These are phyloP conservation scores for Trichoderma parareesei DNA, from an alignment of 495 filamentous ascomycete species.

Conservation along the genomic window DNA sequence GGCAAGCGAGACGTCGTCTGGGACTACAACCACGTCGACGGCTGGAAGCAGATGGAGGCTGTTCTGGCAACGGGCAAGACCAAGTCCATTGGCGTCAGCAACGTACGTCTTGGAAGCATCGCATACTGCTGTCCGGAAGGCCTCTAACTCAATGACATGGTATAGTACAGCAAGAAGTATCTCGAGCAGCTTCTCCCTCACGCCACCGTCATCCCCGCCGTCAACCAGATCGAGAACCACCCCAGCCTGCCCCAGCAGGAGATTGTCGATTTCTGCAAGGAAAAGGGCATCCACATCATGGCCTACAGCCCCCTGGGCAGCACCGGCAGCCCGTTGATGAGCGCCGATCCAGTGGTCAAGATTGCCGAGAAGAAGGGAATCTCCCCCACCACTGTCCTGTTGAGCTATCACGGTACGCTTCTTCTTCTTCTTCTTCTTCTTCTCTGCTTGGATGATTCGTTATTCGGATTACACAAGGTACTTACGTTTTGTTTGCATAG, in stretches of 20 bases:
- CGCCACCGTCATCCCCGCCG: conserved; percentile 62
- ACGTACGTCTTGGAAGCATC: conserved; percentile 27
- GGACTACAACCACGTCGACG: conserved; percentile 58
- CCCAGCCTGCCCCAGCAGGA: conserved; percentile 78
- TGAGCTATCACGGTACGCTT: conserved; percentile 66
- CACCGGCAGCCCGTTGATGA: conserved; percentile 66
- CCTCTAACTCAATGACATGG: no score
- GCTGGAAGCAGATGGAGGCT: conserved; percentile 76
- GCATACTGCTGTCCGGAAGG: no score
- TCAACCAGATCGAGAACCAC: conserved; percentile 90
- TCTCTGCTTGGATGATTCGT: no score
- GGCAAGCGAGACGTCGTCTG: conserved; percentile 61
- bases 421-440: background rate
- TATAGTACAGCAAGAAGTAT: conserved; percentile 57
- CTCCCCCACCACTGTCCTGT: conserved; percentile 51
- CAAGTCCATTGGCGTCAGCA: conserved; percentile 73
- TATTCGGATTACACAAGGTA: background rate
- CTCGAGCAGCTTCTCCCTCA: conserved; percentile 64
- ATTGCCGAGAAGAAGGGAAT: conserved; percentile 64
- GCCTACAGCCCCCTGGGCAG: conserved; percentile 72
- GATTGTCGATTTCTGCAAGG: conserved; percentile 65
- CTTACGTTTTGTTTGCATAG: conserved; percentile 30
- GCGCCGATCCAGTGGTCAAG: conserved; percentile 57
- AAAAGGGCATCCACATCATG: conserved; percentile 67
- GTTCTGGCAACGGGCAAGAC: conserved; percentile 59